Conservation (phyloP, 192 early-diverging fungal species). For the Entomortierella chlamydospora region DNA sequence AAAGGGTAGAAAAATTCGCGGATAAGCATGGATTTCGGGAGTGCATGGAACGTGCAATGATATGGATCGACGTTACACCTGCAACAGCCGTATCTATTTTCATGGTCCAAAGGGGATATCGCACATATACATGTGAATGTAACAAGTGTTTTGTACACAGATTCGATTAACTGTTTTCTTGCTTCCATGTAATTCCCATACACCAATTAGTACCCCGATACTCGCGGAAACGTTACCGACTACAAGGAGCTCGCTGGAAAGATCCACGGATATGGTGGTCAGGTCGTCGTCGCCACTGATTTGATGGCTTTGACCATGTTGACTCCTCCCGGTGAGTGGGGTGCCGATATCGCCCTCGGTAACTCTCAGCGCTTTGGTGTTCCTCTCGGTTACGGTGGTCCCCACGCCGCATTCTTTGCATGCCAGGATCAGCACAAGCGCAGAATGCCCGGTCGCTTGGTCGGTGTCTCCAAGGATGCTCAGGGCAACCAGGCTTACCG, state of each 20-base stretch:
- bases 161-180: background rate
- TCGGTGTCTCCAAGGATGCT: constrained; percentile 96
- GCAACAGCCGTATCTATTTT: too few relatives aligned
- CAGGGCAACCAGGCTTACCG: constrained; percentile 91
- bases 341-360: constrained; percentile 98
- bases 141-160: background rate
- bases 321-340: constrained; percentile 94
- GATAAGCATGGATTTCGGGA: too few relatives aligned
- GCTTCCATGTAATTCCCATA: background rate
- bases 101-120: too few relatives aligned
- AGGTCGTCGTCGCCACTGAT: constrained; percentile 95
- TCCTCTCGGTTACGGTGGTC: constrained; percentile 98
- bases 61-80: too few relatives aligned
- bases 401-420: constrained; percentile 99
- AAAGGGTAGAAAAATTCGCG: constrained; percentile 8
- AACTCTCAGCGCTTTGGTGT: constrained; percentile 99
- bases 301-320: constrained; percentile 92
- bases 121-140: background rate
- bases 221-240: constrained; percentile 87
- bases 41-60: too few relatives aligned
- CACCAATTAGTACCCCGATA: constrained; percentile 87
- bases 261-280: constrained; percentile 83
- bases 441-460: constrained; percentile 94
- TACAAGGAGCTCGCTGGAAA: constrained; percentile 82
- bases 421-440: constrained; percentile 93